Evolutionary conservation across 129 eudicot species (phyloP), one percentile per base, ranked within the genome.

Genomic region (Chrysanthemum lavandulifolium): DNA sequence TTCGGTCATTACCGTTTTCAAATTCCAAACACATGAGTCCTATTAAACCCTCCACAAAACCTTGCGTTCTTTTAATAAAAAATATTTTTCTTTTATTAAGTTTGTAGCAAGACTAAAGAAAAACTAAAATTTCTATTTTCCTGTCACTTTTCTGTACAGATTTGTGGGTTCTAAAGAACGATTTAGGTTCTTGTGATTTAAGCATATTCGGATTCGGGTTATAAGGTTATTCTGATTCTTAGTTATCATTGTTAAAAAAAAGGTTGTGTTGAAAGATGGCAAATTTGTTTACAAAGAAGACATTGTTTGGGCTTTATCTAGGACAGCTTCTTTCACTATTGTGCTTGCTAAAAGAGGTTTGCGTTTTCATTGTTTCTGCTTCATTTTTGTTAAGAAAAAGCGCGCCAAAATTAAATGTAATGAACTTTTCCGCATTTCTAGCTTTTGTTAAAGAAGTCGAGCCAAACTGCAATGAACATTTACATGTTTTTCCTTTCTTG

Each of bases 321-420:
- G 98, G 98, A 1, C 98, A 92, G 65, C 56, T 92, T 79, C 89
- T 92, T 14, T 92, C 98, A 36, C 96, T 92, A 63, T 58, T 58
- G 88, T 83, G 78, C 96, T 89, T 63, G 94, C 97, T n/a, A 85
- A 88, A 62, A 86, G 72, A 87, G 98, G 97, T 92, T 51, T 63
- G 74, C 53, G 54, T 58, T 63, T 77, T 57, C 64, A 25, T 52
- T 23, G 25, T 56, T 54, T 69, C 13, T 14, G 45, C 25, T 23
- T 23, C 25, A 23, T 23, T 23, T 23, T 23, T 23, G 25, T 23
- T 23, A 23, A 23, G 25, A 23, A 23, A 23, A 23, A 23, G 1
- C 25, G 1, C 25, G 25, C 25, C 25, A 23, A 23, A 23, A 23
- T 23, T 23, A 23, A 23, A 23, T 23, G 25, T 23, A 23, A 23